Evolutionary conservation across 2,329 filamentous ascomycete species (phyloP).

Genomic region (Lachnellula occidentalis): DNA sequence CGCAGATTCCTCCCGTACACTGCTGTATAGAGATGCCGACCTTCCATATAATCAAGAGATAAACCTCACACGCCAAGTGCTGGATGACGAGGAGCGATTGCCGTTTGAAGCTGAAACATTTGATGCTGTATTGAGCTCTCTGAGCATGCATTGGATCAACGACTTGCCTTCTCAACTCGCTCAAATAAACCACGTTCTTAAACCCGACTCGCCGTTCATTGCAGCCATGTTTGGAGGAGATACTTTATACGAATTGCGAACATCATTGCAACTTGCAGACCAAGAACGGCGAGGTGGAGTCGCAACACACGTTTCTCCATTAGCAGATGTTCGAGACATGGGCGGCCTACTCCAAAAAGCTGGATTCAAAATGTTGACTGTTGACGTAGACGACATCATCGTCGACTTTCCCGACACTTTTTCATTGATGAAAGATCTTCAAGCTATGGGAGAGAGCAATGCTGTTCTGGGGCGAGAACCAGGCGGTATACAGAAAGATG

Average conservation of each 20-base stretch:
- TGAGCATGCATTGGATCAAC: slow-evolving; percentile 96
- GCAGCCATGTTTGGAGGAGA: slow-evolving; percentile 97
- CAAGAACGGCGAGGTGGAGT: slow-evolving; percentile 88
- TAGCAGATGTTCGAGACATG: slow-evolving; percentile 88
- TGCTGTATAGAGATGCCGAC: slow-evolving; percentile 75
- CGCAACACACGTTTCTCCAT: slow-evolving; percentile 80
- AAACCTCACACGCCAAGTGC: slow-evolving; percentile 65
- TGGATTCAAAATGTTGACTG: slow-evolving; percentile 92
- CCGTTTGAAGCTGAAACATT: slow-evolving; percentile 74
- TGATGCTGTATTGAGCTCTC: slow-evolving; percentile 82
- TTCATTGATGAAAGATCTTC: slow-evolving; percentile 86
- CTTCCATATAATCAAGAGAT: slow-evolving; percentile 70
- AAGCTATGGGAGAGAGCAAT: slow-evolving; percentile 94
- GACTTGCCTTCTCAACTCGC: slow-evolving; percentile 80
- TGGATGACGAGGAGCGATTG: slow-evolving; percentile 68
- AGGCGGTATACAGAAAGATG: slow-evolving; percentile 72
- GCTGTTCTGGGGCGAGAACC: slow-evolving; percentile 81
- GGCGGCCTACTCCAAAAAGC: slow-evolving; percentile 81
- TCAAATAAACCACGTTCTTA: slow-evolving; percentile 81
- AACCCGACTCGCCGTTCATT: slow-evolving; percentile 87
- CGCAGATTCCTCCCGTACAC: slow-evolving; percentile 70
- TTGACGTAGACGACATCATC: slow-evolving; percentile 95
- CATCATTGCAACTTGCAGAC: slow-evolving; percentile 87
- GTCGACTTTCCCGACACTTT: slow-evolving; percentile 91
- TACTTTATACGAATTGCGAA: slow-evolving; percentile 87